These are phyloP conservation scores for Diutina catenulata DNA, from an alignment of 1,139 yeast species.

Conservation along the genomic window DNA sequence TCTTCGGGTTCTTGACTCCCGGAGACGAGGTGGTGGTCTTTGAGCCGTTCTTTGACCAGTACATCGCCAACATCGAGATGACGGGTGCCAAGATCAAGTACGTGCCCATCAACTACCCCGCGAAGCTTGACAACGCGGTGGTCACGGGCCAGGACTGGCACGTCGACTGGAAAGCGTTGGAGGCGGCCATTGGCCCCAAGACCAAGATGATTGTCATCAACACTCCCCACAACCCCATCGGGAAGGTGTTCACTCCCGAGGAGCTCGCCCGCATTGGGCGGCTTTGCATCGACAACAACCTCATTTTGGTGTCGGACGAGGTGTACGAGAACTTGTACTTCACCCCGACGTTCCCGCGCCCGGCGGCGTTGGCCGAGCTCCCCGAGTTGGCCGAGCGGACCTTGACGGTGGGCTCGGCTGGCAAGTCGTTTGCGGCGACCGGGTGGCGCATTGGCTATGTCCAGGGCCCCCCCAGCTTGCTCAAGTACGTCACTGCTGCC, in stretches of 20 bases:
- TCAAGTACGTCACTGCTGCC: conserved; percentile 76
- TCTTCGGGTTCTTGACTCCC: conserved; percentile 71
- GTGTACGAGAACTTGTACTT: conserved; percentile 87
- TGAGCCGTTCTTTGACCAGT: conserved; percentile 95
- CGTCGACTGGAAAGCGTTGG: conserved; percentile 67
- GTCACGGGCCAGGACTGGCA: conserved; percentile 82
- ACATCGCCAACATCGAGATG: conserved; percentile 84
- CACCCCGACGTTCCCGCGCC: conserved; percentile 57
- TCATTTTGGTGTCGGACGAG: conserved; percentile 80
- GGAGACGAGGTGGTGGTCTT: conserved; percentile 97
- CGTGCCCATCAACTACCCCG: conserved; percentile 79
- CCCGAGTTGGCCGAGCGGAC: conserved; percentile 75
- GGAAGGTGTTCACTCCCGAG: conserved; percentile 68
- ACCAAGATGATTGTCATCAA: conserved; percentile 83
- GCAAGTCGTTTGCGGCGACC: conserved; percentile 93
- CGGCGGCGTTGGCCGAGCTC: conserved; percentile 56
- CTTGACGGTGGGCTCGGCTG: conserved; percentile 90
- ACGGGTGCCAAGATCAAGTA: conserved; percentile 87
- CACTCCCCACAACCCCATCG: conserved; percentile 95
- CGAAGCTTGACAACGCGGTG: conserved; percentile 47
- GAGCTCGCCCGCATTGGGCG: conserved; percentile 70
- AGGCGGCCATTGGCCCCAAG: conserved; percentile 52
- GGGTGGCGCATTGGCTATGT: conserved; percentile 99
- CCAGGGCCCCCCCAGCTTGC: conserved; percentile 72
- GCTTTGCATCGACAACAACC: conserved; percentile 71